Base-by-base conservation (phyloP, 192 early-diverging fungal species). In the Cetraspora pellucida region DNA sequence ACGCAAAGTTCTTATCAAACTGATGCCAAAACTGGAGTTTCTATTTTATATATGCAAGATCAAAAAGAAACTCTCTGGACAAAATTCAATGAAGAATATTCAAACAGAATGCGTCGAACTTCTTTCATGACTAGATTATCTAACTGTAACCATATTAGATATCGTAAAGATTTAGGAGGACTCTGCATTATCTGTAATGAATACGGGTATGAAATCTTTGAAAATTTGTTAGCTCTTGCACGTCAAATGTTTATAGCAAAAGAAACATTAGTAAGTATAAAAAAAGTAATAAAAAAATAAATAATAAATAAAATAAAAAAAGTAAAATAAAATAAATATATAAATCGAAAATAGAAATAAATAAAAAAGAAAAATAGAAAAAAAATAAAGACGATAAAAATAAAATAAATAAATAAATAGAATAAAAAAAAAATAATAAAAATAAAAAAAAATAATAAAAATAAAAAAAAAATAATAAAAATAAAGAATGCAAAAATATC, bases 151-250 rank as follows among this genome's bases (percentile, higher is more conserved):
- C 14, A 3, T 44, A 44, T 47, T 21, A 46, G 23, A 46, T 66
- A 66, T 46, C 21, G 43, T 37, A 19, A 66, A 27, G 11, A 66
- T 66, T 46, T 66, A 17, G 8, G 21, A 45, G 21, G 23, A 30
- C 45, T 67, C 17, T 67, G 45, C 19, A 45, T 67, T 45, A 67
- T 67, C 19, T 67, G 19, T 47, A 67, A 37, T 68, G 23, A 68
- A 46, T 68, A 68, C 21, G n/a, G 65, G 0, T 47, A 23, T 46
- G 31, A 68, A 47, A 10, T 2, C 43, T 68, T 68, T 68, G 21
- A 68, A n/a, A 47, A 68, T 68, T 47, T 68, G 21, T 46, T 16
- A 1, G 14, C 16, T 10, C 16, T 68, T 68, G 14, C 28, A 46
- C 19, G n/a, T 23, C 43, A n/a, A 23, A 1, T 19, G n/a, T 28